Evolutionary conservation across 805 yeast species (phyloP).

Genomic region (Clavispora vitiphila): DNA sequence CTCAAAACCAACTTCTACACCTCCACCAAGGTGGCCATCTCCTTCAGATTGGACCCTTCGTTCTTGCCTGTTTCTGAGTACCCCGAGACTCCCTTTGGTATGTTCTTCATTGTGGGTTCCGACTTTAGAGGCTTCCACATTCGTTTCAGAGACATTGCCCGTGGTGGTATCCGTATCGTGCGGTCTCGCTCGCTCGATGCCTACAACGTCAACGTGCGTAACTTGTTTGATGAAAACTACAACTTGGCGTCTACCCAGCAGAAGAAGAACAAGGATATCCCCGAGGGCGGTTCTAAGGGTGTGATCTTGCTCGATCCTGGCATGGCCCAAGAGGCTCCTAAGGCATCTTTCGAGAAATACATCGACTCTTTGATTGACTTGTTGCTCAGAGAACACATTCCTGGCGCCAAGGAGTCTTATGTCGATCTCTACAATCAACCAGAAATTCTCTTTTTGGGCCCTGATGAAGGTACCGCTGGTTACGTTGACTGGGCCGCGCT

Average conservation of each 20-base stretch:
- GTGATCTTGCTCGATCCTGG: conserved; percentile 83
- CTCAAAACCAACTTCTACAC: conserved; percentile 92
- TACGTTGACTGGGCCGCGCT: conserved; percentile 96
- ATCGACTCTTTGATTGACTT: conserved; percentile 88
- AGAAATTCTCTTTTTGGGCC: conserved; percentile 94
- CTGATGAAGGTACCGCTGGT: conserved; percentile 98
- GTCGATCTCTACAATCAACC: conserved; percentile 80
- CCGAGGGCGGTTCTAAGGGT: conserved; percentile 99
- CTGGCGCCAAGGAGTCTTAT: conserved; percentile 75
- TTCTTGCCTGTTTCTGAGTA: conserved; percentile 83
- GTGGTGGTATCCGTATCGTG: conserved; percentile 97
- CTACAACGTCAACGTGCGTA: conserved; percentile 77
- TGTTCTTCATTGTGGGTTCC: conserved; percentile 92
- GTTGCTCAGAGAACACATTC: conserved; percentile 62
- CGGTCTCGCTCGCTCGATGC: conserved; percentile 81
- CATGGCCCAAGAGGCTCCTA: conserved; percentile 70
- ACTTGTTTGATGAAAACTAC: conserved; percentile 93
- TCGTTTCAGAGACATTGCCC: conserved; percentile 92
- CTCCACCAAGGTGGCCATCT: conserved; percentile 90
- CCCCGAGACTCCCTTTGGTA: conserved; percentile 90
- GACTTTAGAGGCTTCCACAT: conserved; percentile 97
- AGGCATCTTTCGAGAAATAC: conserved; percentile 85
- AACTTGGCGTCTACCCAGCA: conserved; percentile 95
- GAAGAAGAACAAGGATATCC: conserved; percentile 94
- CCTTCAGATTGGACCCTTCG: conserved; percentile 84